These are phyloP conservation scores for Leccinum proximum DNA, from an alignment of 1,284 basidiomycete species.

Conservation along the genomic window DNA sequence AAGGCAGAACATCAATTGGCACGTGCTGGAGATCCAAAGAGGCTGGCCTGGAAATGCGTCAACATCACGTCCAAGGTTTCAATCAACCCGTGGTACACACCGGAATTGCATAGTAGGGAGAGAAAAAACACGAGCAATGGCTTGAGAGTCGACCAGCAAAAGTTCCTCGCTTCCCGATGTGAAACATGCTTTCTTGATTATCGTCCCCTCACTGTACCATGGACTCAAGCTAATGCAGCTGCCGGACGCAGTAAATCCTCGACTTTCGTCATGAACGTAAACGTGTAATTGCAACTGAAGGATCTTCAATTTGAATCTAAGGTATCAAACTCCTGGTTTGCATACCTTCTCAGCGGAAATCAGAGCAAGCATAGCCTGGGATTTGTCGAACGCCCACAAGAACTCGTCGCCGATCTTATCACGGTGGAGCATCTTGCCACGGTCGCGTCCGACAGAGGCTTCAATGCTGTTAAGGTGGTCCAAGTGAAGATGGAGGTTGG, in stretches of 20 bases:
- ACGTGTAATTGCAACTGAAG: constrained; percentile 38
- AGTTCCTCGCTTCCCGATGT: constrained; percentile 48
- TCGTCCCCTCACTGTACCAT: constrained; percentile 39
- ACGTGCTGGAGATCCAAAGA: constrained; percentile 35
- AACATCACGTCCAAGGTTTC: not conserved
- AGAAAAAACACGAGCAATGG: constrained; percentile 46
- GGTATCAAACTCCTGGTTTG: not conserved
- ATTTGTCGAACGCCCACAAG: no score
- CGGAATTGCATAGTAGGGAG: constrained; percentile 49
- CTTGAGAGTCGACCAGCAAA: constrained; percentile 41
- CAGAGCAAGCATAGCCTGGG: no score
- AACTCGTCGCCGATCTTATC: no score
- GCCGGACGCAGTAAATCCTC: constrained; percentile 37
- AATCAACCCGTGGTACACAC: constrained; percentile 25
- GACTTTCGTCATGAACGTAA: constrained; percentile 40
- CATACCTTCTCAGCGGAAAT: constrained; percentile 24
- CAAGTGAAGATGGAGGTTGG: no score
- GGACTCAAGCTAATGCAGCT: constrained; percentile 36
- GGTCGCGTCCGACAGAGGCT: no score
- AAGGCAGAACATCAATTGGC: constrained; percentile 37
- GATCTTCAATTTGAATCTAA: constrained; percentile 4
- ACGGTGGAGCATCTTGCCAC: no score
- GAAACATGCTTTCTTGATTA: constrained; percentile 38
- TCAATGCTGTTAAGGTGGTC: no score
- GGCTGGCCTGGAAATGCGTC: constrained; percentile 38